Base-by-base conservation (phyloP, 352 stramenopile species). In the Hyaloperonospora brassicae region DNA sequence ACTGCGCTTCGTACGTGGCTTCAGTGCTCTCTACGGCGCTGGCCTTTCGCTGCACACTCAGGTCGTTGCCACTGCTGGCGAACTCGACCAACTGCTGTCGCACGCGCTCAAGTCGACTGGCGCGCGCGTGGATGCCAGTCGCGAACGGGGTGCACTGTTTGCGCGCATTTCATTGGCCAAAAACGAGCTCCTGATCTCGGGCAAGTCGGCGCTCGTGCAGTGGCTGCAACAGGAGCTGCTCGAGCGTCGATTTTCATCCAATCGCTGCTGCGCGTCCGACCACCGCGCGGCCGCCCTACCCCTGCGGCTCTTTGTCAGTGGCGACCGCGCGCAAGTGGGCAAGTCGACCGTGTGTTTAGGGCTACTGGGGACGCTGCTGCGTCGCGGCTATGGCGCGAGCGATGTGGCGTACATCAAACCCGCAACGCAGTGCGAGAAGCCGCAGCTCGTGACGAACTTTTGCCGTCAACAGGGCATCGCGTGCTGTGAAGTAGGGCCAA, bases 351-450 rank as follows among this genome's bases (percentile, higher is more conserved):
- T 97, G 22, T 98, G 92, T 72, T 74, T 98, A 35, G 95, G 92
- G 3, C 61, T 99, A 6, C 62, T 99, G 9, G 94, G 90, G 2
- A 70, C 79, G 27, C 64, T 98, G 6, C 64, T 98, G 17, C 51
- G 68, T n/a, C 64, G 70, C 24, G 80, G 81, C 17, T 91, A 81
- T 35, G 25, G 50, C 2, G 59, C 90, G 0, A 51, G 56, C 8
- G 82, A 93, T n/a, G 66, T 99, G 34, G 95, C 81, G 22, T 99
- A 99, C 77, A 98, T 99, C 58, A 99, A 99, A 70, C 95, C 96
- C 1, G 94, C 92, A 14, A 99, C 96, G 17, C 96, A 99, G 74
- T 98, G 92, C 62, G 95, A 99, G 69, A 74, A 86, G 65, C 80
- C 84, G 13, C 95, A 98, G 70, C 68, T 98, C 17, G 85, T 99